Evolutionary conservation across 305 asterid species (phyloP), one percentile per base, ranked within the genome.

Genomic region (Solanum chacoense): DNA sequence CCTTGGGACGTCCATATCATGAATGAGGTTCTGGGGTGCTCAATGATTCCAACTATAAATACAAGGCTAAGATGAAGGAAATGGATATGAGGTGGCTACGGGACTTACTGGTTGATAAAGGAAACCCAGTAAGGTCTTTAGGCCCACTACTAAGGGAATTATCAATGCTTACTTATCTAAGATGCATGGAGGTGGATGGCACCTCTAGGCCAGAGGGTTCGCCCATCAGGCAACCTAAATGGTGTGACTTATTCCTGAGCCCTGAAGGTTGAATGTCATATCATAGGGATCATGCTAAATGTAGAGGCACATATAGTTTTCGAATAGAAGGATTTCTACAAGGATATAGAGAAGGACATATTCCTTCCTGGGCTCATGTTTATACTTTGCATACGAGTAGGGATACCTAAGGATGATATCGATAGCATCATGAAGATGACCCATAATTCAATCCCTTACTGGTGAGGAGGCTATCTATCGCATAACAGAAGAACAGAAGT

Each of bases 271-370:
- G 22, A 16, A 14, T 50, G 8, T 16, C 8, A 9, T 50, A 50
- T 50, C 1, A 50, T 0, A 50, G 2, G 9, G 4, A 50, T 50
- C 65, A 1, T 14, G n/a, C 0, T 50, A 6, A 50, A 50, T 16
- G 9, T 16, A 2, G 1, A 16, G 65, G 65, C 9, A 50, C 65
- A 16, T 2, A 50, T 50, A 50, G n/a, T 6, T 1, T 18, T 0
- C 0, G 4, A 50, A 50, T 50, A 1, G 9, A 50, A 50, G 65
- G 65, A 16, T 2, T 16, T 50, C 0, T 50, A 50, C 9, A 50
- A 0, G n/a, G 65, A 16, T 50, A 50, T 0, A 1, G 1, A 50
- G 9, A 50, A 50, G 0, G 22, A 16, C 1, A 0, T 50, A 50
- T 50, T 50, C 22, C n/a, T 16, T 50, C 65, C 3, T 50, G 2